Evolutionary conservation across 1,139 yeast genomes (phyloP).

Genomic region (Yamadazyma sp.): DNA sequence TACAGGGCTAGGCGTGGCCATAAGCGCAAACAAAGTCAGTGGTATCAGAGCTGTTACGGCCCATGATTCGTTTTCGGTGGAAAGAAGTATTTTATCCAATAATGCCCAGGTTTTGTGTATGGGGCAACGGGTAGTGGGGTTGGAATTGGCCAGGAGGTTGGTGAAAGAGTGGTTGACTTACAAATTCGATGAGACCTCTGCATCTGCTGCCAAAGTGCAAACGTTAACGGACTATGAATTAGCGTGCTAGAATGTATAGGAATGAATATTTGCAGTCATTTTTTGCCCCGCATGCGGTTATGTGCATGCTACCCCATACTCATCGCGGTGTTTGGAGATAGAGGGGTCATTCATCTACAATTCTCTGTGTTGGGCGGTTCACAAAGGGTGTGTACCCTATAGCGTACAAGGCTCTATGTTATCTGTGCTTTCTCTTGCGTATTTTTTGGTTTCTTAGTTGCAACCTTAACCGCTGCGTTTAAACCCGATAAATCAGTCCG

Average conservation of each 20-base stretch:
- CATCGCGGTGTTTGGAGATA: neutral
- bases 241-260: neutral
- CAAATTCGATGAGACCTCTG: constrained; percentile 34
- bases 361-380: too few relatives aligned
- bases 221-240: constrained; percentile 18
- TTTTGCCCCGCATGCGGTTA: neutral
- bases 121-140: constrained; percentile 50
- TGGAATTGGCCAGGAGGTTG: constrained; percentile 42
- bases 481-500: constrained; percentile 1
- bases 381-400: too few relatives aligned
- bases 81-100: constrained; percentile 42
- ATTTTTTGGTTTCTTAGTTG: too few relatives aligned
- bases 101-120: constrained; percentile 46
- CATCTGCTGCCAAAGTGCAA: constrained; percentile 44
- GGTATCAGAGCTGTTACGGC: constrained; percentile 53
- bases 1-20: constrained; percentile 49
- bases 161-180: constrained; percentile 46
- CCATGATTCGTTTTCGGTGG: constrained; percentile 47
- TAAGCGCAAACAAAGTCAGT: constrained; percentile 45
- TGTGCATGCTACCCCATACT: neutral
- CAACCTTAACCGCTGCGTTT: neutral
- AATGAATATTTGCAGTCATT: too few relatives aligned
- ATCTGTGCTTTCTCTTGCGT: too few relatives aligned
- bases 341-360: too few relatives aligned
- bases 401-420: too few relatives aligned